phyloP scores from a whole-genome alignment of 139 green algal species.

The Zygnema circumcarinatum region DNA sequence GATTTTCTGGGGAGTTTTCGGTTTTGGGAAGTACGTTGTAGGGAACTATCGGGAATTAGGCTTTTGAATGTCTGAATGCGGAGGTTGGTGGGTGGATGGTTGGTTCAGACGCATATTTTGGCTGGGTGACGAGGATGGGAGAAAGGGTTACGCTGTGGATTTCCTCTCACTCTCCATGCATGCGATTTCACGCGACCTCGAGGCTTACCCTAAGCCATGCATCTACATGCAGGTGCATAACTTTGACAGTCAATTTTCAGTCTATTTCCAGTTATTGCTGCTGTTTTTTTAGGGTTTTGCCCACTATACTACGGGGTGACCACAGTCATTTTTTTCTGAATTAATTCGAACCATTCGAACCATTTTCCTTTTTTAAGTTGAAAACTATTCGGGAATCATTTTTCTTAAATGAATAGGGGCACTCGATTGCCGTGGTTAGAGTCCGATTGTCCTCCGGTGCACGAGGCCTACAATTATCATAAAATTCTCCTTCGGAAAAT shows the following conservation, averaged over 20 bases:
- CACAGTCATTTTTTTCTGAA: not conserved
- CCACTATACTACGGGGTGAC: not conserved
- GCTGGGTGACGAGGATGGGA: not conserved
- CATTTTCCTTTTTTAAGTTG: too few species aligned
- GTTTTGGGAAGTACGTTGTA: not conserved
- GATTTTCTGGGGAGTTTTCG: not conserved
- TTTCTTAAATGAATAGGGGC: too few species aligned
- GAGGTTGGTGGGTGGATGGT: not conserved
- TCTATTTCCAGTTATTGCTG: not conserved
- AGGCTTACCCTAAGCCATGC: slow-evolving; percentile 34
- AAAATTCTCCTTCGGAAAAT: too few species aligned
- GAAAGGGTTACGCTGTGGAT: slow-evolving; percentile 6
- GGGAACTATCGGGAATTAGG: not conserved
- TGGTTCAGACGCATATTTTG: slow-evolving; percentile 28
- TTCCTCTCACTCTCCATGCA: slow-evolving; percentile 14
- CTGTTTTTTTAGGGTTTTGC: not conserved
- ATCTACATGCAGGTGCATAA: slow-evolving; percentile 35
- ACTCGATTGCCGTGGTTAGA: too few species aligned
- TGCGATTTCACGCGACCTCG: slow-evolving; percentile 23
- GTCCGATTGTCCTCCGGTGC: too few species aligned
- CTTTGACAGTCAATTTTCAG: not conserved
- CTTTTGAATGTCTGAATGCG: not conserved
- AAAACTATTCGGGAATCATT: too few species aligned
- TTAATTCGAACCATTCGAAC: too few species aligned
- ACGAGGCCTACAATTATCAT: too few species aligned